Conservation (phyloP, 306 rosid species). For the Hippophae rhamnoides region DNA sequence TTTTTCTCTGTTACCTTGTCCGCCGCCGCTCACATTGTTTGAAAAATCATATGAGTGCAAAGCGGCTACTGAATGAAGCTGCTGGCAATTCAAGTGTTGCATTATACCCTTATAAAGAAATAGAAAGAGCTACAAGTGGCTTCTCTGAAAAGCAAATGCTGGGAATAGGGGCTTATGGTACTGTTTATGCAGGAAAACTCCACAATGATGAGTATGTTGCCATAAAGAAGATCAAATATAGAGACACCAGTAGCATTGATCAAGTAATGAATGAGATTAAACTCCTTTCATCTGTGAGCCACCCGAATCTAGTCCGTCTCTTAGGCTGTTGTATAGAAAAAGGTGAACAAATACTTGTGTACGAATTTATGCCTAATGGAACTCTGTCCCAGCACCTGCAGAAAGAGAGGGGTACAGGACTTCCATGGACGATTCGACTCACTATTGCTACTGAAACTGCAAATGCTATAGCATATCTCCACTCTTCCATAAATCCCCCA, state of each 20-base stretch:
- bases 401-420: slow-evolving; percentile 54
- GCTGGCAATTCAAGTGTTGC: slow-evolving; percentile 75
- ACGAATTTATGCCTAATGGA: slow-evolving; percentile 89
- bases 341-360: slow-evolving; percentile 86
- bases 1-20: slow-evolving; percentile 35
- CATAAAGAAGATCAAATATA: slow-evolving; percentile 64
- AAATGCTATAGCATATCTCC: slow-evolving; percentile 82
- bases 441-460: slow-evolving; percentile 90
- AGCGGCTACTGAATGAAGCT: slow-evolving; percentile 65
- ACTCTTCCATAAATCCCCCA: slow-evolving; percentile 76
- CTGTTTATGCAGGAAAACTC: slow-evolving; percentile 81
- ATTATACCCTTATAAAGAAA: slow-evolving; percentile 63
- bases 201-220: slow-evolving; percentile 76
- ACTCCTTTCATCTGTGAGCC: slow-evolving; percentile 92
- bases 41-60: slow-evolving; percentile 49
- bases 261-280: slow-evolving; percentile 95
- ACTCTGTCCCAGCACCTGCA: slow-evolving; percentile 81
- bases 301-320: slow-evolving; percentile 83
- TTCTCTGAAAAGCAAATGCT: slow-evolving; percentile 68
- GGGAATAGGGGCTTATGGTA: slow-evolving; percentile 94
- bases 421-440: slow-evolving; percentile 83
- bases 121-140: slow-evolving; percentile 65
- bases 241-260: slow-evolving; percentile 74
- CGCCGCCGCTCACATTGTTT: slow-evolving; percentile 62
- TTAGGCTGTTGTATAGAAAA: slow-evolving; percentile 89